Conservation (phyloP, 2,329 filamentous ascomycete genomes). For the Tolypocladium ophioglossoides region DNA sequence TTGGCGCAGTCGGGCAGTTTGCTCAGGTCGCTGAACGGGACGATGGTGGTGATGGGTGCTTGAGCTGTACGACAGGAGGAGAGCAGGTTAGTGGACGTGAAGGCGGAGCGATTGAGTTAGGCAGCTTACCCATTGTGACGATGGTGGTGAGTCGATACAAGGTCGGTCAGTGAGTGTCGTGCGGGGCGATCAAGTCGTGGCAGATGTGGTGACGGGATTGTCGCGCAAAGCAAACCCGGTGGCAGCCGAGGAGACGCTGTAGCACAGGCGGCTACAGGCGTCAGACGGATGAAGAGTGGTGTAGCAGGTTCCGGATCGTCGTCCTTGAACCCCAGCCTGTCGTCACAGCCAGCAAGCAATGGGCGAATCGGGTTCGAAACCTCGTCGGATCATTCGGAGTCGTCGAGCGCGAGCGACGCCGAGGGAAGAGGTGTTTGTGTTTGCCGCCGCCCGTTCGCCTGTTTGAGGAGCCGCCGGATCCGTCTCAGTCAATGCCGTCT, state of each 20-base stretch:
- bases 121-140: not conserved
- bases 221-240: too few species aligned
- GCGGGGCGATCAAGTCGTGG: not conserved
- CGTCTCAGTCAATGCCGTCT: not conserved
- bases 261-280: not conserved
- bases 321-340: not conserved
- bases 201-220: too few species aligned
- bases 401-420: not conserved
- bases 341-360: not conserved
- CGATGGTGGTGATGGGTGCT: constrained; percentile 36
- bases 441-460: not conserved
- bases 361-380: not conserved
- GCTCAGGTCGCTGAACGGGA: constrained; percentile 35
- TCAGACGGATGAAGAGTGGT: not conserved
- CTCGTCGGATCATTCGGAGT: not conserved
- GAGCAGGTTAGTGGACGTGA: not conserved
- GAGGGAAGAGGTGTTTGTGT: not conserved
- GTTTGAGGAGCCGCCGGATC: not conserved
- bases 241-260: not conserved
- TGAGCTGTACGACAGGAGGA: not conserved
- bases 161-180: not conserved
- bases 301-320: not conserved
- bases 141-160: not conserved
- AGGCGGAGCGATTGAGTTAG: not conserved
- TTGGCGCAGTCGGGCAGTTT: constrained; percentile 52